Evolutionary conservation across 1,284 basidiomycete species (phyloP), one percentile per base, ranked within the genome.

Genomic region (Rugosomyces carneus): DNA sequence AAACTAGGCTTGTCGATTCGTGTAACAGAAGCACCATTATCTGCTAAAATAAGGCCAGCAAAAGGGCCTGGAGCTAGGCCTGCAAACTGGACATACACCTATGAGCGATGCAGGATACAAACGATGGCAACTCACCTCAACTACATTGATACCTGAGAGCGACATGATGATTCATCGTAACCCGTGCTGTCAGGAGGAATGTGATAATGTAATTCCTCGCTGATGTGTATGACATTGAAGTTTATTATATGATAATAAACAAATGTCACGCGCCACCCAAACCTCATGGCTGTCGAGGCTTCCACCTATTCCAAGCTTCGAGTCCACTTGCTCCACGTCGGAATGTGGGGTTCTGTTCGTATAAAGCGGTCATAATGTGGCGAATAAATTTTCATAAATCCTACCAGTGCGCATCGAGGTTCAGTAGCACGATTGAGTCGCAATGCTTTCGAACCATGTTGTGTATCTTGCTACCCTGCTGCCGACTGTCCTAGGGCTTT

Each of bases 31-130:
- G 89, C 89, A 1, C 89, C 89, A 58, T 86, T 83, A 65, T 92
- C 89, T 6, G 88, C 81, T 27, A 93, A 73, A 37, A 92, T 63
- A 45, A 91, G 73, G n/a, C 85, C 87, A 6, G 86, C 79, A 54
- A 86, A 89, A 0, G 88, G 89, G 1, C 79, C 88, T 1, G 89
- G 89, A 4, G 88, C 89, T 11, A 92, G 70, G n/a, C 89, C 89
- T 20, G 83, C 88, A 57, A 92, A 90, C 83, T 92, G 52, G 34
- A 40, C 8, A 44, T 21, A 42, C 13, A 31, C 18, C 40, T n/a
- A 26, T 7, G 1, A 8, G 0, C 31, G 29, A 19, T 21, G 8
- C 2, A 24, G 32, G 13, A 10, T 15, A 8, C 32, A 24, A 7
- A 31, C 32, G 11, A 20, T 32, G 23, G 19, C 37, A 23, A 53